phyloP scores from a whole-genome alignment of 805 yeast genomes.

The Ogataea naganishii region DNA sequence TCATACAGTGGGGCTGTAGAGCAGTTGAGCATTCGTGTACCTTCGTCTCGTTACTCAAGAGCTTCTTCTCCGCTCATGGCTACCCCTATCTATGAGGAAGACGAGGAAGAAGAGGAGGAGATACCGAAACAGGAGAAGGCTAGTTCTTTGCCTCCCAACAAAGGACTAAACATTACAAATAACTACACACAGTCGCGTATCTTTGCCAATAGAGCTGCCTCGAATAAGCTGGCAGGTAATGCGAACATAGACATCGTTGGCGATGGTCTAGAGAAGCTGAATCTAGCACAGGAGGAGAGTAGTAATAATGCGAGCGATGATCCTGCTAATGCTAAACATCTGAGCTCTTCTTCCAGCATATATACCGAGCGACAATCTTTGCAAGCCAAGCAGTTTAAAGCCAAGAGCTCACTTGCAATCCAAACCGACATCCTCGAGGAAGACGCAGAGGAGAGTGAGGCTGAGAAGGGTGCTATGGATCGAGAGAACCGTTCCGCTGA shows the following conservation, averaged over 20 bases:
- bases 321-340: constrained; percentile 6
- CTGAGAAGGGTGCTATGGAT: background rate
- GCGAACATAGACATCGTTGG: constrained; percentile 1
- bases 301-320: background rate
- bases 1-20: no score
- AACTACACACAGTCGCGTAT: no score
- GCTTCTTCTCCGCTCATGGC: constrained; percentile 11
- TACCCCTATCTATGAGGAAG: constrained; percentile 14
- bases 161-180: no score
- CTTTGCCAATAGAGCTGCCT: no score
- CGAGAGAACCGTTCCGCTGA: no score
- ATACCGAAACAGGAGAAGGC: background rate
- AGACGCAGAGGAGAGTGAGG: constrained; percentile 1
- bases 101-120: constrained; percentile 8
- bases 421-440: background rate
- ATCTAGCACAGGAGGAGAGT: background rate
- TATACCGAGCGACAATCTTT: constrained; percentile 11
- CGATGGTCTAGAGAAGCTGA: constrained; percentile 3
- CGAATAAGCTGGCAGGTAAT: background rate
- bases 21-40: constrained; percentile 5
- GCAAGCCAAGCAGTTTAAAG: background rate
- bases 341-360: constrained; percentile 13
- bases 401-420: background rate
- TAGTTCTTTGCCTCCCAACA: no score
- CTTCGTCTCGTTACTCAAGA: constrained; percentile 7